Base-by-base conservation (phyloP, 2,329 filamentous ascomycete species). In the Kalmusia sp. region DNA sequence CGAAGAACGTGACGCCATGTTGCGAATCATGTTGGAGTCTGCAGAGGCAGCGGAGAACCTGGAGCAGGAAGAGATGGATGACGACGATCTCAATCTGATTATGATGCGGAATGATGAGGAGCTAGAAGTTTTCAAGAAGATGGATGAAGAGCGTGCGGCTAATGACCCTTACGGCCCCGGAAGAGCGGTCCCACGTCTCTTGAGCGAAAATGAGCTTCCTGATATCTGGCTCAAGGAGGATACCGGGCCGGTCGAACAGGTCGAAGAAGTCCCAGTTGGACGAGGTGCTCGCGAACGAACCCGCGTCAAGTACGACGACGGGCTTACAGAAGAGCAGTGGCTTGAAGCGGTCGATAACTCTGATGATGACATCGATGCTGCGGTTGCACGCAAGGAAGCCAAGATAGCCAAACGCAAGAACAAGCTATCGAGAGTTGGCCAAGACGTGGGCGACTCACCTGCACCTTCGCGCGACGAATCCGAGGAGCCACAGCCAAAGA, bases 321-420 rank as follows among this genome's bases (percentile, higher is more conserved):
- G 96, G 47, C 86, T 99, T 25, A 98, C 95, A 0, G 96, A 99
- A 77, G 95, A 99, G 79, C 96, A 99, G 76, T 99, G 95, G 95
- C 84, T 98, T 46, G 93, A 96, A 81, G 95, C 95, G 49, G 93
- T 99, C 27, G 95, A 99, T 71, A 93, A 96, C 55, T 93, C 97
- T 45, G 95, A 99, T 1, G 95, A 99, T 71, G 88, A 87, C 0
- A 92, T 96, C 25, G 95, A 98, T 71, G 93, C 92, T 49, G 95
- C 95, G 2, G 93, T 96, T 31, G 90, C 91, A 30, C 87, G 95
- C 34, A 98, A 97, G 69, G 87, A 92, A 70, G 91, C 91, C 4
- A 87, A 90, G 48, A 91, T 92, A 61, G 91, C 92, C 57, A 91
- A 87, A 72, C 87, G 93, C 30, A 78, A 80, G 7, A 97, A 96